Evolutionary conservation across 306 rosid genomes (phyloP).

Genomic region (Citrullus mucosospermus): DNA sequence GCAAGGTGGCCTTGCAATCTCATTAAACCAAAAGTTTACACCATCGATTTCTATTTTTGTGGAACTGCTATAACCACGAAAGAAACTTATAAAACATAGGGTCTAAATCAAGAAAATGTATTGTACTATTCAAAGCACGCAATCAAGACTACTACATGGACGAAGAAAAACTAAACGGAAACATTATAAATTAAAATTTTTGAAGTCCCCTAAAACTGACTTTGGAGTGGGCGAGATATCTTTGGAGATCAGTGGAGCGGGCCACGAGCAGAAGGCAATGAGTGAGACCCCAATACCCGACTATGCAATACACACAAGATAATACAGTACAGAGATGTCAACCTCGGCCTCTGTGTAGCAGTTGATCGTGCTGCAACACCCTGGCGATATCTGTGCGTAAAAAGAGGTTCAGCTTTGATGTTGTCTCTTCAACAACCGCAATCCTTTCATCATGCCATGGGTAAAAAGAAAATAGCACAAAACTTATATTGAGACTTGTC

Average conservation of each 20-base stretch:
- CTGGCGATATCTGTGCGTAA: not conserved
- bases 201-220: not conserved
- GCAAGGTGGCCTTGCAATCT: not conserved
- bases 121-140: not conserved
- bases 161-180: not conserved
- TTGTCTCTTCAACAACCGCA: not conserved
- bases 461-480: not conserved
- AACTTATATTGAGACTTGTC: not conserved
- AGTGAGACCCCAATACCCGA: not conserved
- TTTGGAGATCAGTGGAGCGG: not conserved
- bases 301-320: not conserved
- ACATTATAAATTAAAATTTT: not conserved
- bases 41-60: not conserved
- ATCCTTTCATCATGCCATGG: not conserved
- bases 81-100: not conserved
- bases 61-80: not conserved
- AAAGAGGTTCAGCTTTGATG: not conserved
- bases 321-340: not conserved
- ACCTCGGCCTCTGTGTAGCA: conserved; percentile 4
- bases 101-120: not conserved
- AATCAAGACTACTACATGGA: not conserved
- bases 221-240: not conserved
- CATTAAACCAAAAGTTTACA: not conserved
- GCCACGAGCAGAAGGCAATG: not conserved
- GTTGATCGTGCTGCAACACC: not conserved